Base-by-base conservation (phyloP, 2,329 filamentous ascomycete genomes). In the Aspergillus luchuensis region DNA sequence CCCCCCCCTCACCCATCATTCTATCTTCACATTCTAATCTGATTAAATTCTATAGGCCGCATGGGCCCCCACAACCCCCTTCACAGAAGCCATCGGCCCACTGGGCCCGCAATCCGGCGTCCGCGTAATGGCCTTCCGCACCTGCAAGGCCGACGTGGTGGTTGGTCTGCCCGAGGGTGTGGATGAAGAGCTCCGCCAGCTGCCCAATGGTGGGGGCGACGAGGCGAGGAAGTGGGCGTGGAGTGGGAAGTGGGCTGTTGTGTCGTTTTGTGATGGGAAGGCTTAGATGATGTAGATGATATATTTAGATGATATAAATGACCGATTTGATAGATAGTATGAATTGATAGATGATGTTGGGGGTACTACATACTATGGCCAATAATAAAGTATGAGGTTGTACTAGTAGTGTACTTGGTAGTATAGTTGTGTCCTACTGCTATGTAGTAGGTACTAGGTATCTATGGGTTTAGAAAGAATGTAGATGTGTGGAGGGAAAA, bases 161-260 rank as follows among this genome's bases (percentile, higher is more conserved):
- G 95, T 97, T 25, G 94, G 92, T 0, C 81, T 99, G n/a, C 84
- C 88, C 13, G 76, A 87, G 8, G 93, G 94, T 6, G 86, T 89
- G 73, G 95, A 99, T 71, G 92, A 97, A 79, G 86, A 88, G 74
- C 80, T 98, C 56, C 87, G 84, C 66, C 81, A 84, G 8, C 84
- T 79, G 56, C 87, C 91, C 56, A 87, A 90, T 1, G 91, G 90
- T 3, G 90, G 88, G 15, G 88, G 92, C 63, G 85, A 66, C 76
- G 89, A 75, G 59, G 84, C 87, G 23, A 84, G 95, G 58, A 90
- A 91, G 75, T 98, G 94, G 94, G 93, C 92, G 0, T 98, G 93
- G 93, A 90, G 87, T 71, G 94, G 94, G 45, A 97, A 97, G 78
- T 98, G 91, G 91, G 94, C 94, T 5, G 92, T 98, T n/a, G 88